Evolutionary conservation across 2,329 filamentous ascomycete genomes (phyloP).

Genomic region (Helotiales sp.): DNA sequence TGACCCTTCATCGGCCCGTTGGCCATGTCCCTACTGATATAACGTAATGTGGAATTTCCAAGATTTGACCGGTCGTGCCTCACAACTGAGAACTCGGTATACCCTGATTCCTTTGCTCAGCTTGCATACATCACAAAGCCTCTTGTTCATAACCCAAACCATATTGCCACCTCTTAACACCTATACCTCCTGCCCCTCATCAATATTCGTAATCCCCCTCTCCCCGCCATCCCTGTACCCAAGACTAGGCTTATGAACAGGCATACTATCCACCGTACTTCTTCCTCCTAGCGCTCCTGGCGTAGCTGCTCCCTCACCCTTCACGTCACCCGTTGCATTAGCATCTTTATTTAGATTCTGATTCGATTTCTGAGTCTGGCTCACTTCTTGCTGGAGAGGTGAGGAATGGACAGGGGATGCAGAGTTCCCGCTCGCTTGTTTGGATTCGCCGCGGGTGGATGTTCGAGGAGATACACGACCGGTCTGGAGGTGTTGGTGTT

Average conservation of each 20-base stretch:
- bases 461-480: constrained; percentile 29
- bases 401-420: constrained; percentile 43
- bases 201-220: constrained; percentile 31
- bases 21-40: too few species aligned
- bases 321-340: constrained; percentile 7
- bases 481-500: constrained; percentile 14
- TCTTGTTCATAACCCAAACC: too few species aligned
- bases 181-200: constrained; percentile 23
- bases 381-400: constrained; percentile 43
- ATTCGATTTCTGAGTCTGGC: not conserved
- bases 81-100: too few species aligned
- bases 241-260: constrained; percentile 26
- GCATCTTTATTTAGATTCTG: constrained; percentile 22
- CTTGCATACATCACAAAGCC: too few species aligned
- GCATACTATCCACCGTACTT: constrained; percentile 27
- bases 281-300: constrained; percentile 24
- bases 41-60: too few species aligned
- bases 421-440: constrained; percentile 15
- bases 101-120: too few species aligned
- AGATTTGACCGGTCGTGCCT: too few species aligned
- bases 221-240: constrained; percentile 31
- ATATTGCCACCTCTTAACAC: not conserved
- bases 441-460: constrained; percentile 17
- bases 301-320: constrained; percentile 20
- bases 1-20: too few species aligned